Percentiles rank a stretch among this genome's conserved stretches.
phyloP scores from a whole-genome alignment of 2,329 filamentous ascomycete species.

The Monosporascus sp. region DNA sequence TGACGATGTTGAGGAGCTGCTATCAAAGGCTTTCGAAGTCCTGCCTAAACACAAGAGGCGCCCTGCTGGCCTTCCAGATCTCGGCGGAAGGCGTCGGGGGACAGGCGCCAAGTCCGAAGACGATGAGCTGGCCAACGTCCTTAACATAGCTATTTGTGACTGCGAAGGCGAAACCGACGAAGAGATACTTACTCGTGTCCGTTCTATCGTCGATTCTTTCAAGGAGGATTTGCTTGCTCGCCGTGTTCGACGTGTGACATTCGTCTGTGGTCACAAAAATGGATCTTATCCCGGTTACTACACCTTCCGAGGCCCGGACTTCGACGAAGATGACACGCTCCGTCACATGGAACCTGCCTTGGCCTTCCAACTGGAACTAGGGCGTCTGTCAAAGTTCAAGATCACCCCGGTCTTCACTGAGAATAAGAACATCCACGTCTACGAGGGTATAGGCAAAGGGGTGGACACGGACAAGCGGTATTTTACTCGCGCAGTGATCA shows the following conservation, averaged over 20 bases:
- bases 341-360: conserved; percentile 94
- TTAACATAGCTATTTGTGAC: conserved; percentile 88
- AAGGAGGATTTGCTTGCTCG: conserved; percentile 79
- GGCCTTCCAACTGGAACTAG: conserved; percentile 97
- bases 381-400: conserved; percentile 90
- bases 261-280: conserved; percentile 92
- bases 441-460: conserved; percentile 91
- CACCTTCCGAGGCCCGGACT: conserved; percentile 91
- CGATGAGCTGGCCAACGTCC: conserved; percentile 83
- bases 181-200: conserved; percentile 72
- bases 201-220: conserved; percentile 69
- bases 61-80: conserved; percentile 58
- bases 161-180: conserved; percentile 77
- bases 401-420: conserved; percentile 98
- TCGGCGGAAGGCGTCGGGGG: conserved; percentile 67
- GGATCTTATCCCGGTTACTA: conserved; percentile 95
- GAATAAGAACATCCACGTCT: conserved; percentile 98
- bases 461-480: conserved; percentile 97
- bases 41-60: conserved; percentile 65
- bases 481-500: conserved; percentile 93
- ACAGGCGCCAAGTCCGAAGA: conserved; percentile 50
- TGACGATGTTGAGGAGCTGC: conserved; percentile 85
- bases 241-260: conserved; percentile 83
- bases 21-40: conserved; percentile 77
- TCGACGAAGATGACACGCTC: conserved; percentile 89